A percentile compares a stretch with the other conserved stretches of the same genome.
Conservation (phyloP, 495 filamentous ascomycete genomes). For the Collariella sp. region DNA sequence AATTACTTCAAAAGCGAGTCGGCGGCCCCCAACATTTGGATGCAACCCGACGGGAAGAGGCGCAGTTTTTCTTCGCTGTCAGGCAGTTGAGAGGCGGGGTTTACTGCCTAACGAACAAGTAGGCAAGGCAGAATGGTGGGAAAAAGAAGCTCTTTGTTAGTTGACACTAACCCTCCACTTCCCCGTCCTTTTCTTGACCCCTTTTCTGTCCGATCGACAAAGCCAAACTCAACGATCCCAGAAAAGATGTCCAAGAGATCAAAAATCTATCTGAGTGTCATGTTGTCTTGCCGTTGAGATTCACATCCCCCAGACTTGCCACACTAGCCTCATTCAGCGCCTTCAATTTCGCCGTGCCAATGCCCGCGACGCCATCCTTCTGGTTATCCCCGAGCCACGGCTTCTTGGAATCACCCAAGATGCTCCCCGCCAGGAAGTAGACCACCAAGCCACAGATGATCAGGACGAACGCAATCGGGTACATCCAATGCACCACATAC, state of each 20-base stretch:
- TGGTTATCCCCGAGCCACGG: constrained; percentile 88
- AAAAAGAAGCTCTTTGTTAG: not conserved
- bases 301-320: not conserved
- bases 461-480: constrained; percentile 88
- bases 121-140: not conserved
- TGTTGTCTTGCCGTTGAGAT: no score
- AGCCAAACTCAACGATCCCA: not conserved
- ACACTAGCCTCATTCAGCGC: constrained; percentile 49
- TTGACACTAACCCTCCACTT: not conserved
- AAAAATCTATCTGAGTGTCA: no score
- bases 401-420: constrained; percentile 84
- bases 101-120: not conserved
- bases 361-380: constrained; percentile 66
- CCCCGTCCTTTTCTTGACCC: not conserved
- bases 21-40: no score
- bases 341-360: constrained; percentile 82
- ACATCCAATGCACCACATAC: constrained; percentile 74
- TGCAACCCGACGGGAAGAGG: no score
- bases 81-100: not conserved
- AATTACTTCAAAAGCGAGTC: no score
- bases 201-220: not conserved
- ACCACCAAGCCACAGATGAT: constrained; percentile 76
- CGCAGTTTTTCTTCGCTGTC: no score
- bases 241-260: not conserved
- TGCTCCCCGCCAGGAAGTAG: constrained; percentile 70